These are phyloP conservation scores for Saprolegnia parasitica DNA, from an alignment of 352 stramenopile species.

Conservation along the genomic window DNA sequence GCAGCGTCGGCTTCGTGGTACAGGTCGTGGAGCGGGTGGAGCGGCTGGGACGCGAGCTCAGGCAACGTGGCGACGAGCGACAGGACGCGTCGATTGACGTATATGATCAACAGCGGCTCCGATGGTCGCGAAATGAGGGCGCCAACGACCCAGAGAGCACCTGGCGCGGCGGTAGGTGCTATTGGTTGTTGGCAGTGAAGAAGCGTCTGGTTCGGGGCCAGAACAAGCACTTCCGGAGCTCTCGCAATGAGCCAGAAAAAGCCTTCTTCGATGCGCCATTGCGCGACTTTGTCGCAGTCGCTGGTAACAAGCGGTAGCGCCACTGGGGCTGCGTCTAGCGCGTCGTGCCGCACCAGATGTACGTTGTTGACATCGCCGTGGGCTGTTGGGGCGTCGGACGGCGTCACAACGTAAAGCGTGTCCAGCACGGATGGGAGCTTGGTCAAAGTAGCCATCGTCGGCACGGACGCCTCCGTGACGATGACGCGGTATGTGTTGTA, in stretches of 20 bases:
- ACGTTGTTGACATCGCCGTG: background rate
- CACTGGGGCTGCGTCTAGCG: background rate
- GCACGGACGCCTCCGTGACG: background rate
- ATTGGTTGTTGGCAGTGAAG: background rate
- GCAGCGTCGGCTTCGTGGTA: background rate
- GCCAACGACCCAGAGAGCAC: background rate
- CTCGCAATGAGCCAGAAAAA: conserved; percentile 3
- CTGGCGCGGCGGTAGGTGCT: background rate
- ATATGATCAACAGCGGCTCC: background rate
- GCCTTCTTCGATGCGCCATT: conserved; percentile 5
- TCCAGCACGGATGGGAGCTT: background rate
- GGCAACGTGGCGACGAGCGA: background rate
- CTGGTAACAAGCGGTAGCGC: background rate
- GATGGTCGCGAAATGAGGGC: background rate
- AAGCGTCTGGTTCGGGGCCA: background rate
- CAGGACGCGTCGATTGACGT: background rate
- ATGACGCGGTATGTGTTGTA: conserved; percentile 16
- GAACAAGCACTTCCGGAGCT: background rate
- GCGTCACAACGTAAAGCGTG: background rate
- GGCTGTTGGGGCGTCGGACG: background rate
- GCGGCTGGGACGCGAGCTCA: background rate
- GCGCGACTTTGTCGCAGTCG: background rate
- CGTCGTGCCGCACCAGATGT: background rate
- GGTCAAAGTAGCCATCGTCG: conserved; percentile 3
- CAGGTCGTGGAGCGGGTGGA: background rate